Base-by-base conservation (phyloP, 805 yeast genomes). In the Tetrapisispora nanseiensis region DNA sequence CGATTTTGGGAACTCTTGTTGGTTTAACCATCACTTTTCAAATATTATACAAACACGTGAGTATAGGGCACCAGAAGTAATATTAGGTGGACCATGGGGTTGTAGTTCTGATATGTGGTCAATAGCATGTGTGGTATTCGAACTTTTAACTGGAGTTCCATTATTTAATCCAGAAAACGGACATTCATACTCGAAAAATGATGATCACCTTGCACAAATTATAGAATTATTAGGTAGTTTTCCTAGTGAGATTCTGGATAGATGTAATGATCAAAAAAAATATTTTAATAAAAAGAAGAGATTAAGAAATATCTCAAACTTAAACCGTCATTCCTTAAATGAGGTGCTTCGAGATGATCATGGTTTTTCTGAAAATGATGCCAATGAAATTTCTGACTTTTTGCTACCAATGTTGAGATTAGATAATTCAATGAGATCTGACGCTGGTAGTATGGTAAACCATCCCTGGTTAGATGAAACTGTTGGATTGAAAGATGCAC, bases 91-190 rank as follows among this genome's bases (percentile, higher is more conserved):
- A 8, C 70, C 75, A 26, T 92, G 98, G 98, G 98, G 98, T 1
- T 87, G 95, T 40, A 79, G 90, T 42, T 81, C 94, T 1, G 98
- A 92, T 63, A 73, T 90, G 35, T 92, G 98, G 98, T 84, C 95
- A 15, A 69, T 82, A 54, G 97, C 94, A 0, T 89, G 97, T 65
- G 65, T 92, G 52, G 69, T 84, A 1, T 92, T 90, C 64, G 98
- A 92, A 66, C 70, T 92, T 16, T 62, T 90, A 34, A 90, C 98
- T 0, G 97, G 97, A 2, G 97, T 89, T 62, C 89, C 87, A 55
- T 63, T 92, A 38, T 92, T 90, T 61, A 96, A 89, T 58, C 98
- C 98, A 1, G 63, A 61, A 31, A 76, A 75, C 47, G 87, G 89
- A 1, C 76, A 75, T 42, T 69, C 83, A 5, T 90, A 85, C 63